Evolutionary conservation across 768 basidiomycete species (phyloP).

Genomic region (Leccinum variicolor): DNA sequence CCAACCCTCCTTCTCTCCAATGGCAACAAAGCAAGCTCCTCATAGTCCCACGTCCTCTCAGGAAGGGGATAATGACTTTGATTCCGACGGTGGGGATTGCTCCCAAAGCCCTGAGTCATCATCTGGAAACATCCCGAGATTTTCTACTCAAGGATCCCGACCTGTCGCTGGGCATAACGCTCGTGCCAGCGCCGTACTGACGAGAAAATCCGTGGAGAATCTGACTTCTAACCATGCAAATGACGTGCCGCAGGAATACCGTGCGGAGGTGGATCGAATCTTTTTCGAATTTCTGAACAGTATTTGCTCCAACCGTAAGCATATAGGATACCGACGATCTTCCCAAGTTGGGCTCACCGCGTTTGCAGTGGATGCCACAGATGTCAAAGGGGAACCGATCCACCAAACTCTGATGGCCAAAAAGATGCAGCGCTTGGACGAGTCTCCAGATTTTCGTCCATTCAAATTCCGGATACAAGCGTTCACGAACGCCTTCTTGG

Average conservation of each 20-base stretch:
- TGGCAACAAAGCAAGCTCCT: constrained; percentile 8
- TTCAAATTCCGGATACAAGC: constrained; percentile 99
- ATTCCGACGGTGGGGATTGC: constrained; percentile 39
- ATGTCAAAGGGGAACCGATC: constrained; percentile 93
- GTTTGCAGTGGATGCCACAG: constrained; percentile 80
- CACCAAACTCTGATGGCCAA: constrained; percentile 99
- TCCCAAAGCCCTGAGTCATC: constrained; percentile 32
- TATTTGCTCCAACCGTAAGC: constrained; percentile 86
- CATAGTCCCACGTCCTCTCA: constrained; percentile 37
- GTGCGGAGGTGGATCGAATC: constrained; percentile 79
- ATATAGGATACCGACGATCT: constrained; percentile 6
- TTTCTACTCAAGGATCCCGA: constrained; percentile 21
- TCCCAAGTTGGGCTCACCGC: constrained; percentile 12
- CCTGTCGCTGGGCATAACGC: constrained; percentile 11
- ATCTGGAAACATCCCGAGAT: constrained; percentile 21
- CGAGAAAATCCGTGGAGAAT: constrained; percentile 27
- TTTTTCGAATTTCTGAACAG: constrained; percentile 88
- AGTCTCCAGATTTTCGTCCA: constrained; percentile 93
- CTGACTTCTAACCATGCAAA: constrained; percentile 39
- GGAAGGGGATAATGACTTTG: constrained; percentile 50
- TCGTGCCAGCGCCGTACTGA: constrained; percentile 12
- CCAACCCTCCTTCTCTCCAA: constrained; percentile 14
- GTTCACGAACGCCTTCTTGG: constrained; percentile 93
- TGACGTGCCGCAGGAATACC: constrained; percentile 80
- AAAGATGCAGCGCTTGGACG: constrained; percentile 96